A percentile compares a stretch with the other conserved stretches of the same genome.
These are phyloP conservation scores for Pyrrhoderma lamaoense DNA, from an alignment of 1,284 basidiomycete species.

Conservation along the genomic window DNA sequence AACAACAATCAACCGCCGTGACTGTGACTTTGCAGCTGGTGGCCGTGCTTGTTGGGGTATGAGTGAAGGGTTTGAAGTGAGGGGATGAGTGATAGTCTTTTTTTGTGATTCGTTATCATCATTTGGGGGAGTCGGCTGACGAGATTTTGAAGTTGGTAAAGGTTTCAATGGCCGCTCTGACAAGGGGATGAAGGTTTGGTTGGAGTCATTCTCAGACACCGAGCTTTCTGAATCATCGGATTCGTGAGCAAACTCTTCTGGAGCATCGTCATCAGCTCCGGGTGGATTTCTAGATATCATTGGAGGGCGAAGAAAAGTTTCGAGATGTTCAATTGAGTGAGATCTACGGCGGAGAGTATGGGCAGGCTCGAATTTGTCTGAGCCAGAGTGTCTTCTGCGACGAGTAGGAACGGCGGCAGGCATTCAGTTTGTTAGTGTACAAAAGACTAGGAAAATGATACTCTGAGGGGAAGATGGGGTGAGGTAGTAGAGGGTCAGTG, in stretches of 20 bases:
- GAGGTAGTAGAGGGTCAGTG: background rate
- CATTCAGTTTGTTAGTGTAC: constrained; percentile 1
- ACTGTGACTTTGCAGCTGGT: constrained; percentile 47
- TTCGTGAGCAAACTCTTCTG: constrained; percentile 15
- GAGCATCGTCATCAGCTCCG: constrained; percentile 17
- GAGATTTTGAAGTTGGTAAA: constrained; percentile 7
- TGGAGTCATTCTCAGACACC: constrained; percentile 2
- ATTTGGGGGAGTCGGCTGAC: background rate
- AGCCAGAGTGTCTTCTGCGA: constrained; percentile 17
- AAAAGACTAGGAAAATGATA: too few species aligned
- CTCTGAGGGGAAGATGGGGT: background rate
- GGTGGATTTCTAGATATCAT: background rate
- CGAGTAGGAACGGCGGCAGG: constrained; percentile 16
- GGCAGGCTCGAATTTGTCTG: constrained; percentile 11
- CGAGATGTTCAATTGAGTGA: constrained; percentile 15
- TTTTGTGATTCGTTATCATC: background rate
- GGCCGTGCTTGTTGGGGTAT: constrained; percentile 76
- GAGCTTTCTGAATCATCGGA: constrained; percentile 15
- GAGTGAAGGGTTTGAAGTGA: constrained; percentile 63
- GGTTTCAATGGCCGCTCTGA: constrained; percentile 12
- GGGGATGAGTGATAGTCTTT: background rate
- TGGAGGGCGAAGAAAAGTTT: constrained; percentile 8
- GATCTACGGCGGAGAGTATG: constrained; percentile 11
- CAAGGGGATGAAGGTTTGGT: background rate
- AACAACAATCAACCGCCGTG: constrained; percentile 66